Conservation (phyloP, 108 stramenopile species). For the Pseudonitzschia multiseries region DNA sequence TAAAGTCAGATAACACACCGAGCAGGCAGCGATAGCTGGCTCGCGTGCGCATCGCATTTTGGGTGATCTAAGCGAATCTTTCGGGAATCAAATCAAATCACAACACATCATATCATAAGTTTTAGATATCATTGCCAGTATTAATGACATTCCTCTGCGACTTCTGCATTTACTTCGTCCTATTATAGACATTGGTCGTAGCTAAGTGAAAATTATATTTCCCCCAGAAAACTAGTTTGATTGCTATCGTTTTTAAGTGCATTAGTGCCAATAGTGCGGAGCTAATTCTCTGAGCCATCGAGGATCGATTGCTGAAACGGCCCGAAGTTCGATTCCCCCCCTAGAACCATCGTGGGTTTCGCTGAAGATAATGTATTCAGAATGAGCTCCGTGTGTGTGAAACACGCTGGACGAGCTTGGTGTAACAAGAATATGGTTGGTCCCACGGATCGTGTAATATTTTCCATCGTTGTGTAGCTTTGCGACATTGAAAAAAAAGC, state of each 20-base stretch:
- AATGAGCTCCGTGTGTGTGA: slow-evolving; percentile 53
- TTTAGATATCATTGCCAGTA: no score
- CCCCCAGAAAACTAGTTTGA: neutral
- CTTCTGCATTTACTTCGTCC: no score
- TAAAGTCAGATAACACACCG: no score
- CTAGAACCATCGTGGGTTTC: slow-evolving; percentile 77
- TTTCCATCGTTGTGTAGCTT: slow-evolving; percentile 90
- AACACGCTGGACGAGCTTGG: slow-evolving; percentile 66
- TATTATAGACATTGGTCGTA: no score
- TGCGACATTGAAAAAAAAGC: slow-evolving; percentile 94
- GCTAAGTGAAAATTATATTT: no score
- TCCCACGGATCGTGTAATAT: slow-evolving; percentile 89
- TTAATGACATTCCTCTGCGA: no score
- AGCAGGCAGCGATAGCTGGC: no score
- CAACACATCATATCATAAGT: no score
- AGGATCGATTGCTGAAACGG: slow-evolving; percentile 85
- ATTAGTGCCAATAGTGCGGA: slow-evolving; percentile 92
- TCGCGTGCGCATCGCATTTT: no score
- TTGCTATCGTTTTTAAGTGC: neutral
- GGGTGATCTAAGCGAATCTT: no score
- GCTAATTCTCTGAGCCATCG: slow-evolving; percentile 96
- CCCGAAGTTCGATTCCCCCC: slow-evolving; percentile 84
- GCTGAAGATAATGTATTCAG: slow-evolving; percentile 80
- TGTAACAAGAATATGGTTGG: slow-evolving; percentile 55
- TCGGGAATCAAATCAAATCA: no score